Percentiles rank a stretch among this genome's conserved stretches.
phyloP scores from a whole-genome alignment of 768 basidiomycete genomes.

The Royoungia palumana region DNA sequence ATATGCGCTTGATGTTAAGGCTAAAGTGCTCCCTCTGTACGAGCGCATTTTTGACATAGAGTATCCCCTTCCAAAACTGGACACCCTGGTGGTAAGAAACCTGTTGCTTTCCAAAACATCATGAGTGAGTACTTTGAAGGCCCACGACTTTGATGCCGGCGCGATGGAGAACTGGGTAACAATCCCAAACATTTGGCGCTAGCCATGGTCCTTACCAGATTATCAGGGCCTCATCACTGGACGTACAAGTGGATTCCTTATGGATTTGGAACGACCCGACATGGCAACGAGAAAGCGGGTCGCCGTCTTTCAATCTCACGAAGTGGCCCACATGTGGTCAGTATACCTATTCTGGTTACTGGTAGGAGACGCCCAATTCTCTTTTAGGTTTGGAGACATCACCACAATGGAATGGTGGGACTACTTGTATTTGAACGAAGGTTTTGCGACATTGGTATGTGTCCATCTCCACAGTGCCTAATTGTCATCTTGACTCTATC shows the following conservation, averaged over 20 bases:
- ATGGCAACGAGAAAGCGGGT: constrained; percentile 76
- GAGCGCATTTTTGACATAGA: constrained; percentile 90
- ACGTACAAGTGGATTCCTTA: constrained; percentile 73
- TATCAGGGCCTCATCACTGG: constrained; percentile 83
- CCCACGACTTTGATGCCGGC: constrained; percentile 85
- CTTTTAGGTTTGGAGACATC: constrained; percentile 79
- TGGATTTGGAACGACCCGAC: constrained; percentile 74
- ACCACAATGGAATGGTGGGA: constrained; percentile 95
- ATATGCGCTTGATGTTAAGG: constrained; percentile 86
- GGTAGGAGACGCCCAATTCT: constrained; percentile 10
- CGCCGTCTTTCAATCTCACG: constrained; percentile 76
- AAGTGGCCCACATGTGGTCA: constrained; percentile 81
- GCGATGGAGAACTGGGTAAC: constrained; percentile 90
- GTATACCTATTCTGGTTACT: constrained; percentile 10
- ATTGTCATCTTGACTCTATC: constrained; percentile 3
- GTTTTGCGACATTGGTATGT: constrained; percentile 81
- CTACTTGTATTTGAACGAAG: constrained; percentile 80
- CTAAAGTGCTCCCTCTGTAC: constrained; percentile 79
- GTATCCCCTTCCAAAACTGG: constrained; percentile 91
- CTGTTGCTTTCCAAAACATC: neutral
- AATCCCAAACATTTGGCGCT: neutral
- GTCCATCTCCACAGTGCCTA: neutral
- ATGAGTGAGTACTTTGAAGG: constrained; percentile 35
- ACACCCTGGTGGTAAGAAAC: constrained; percentile 73
- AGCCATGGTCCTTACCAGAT: constrained; percentile 3